Percentiles rank a stretch among this genome's conserved stretches.
Conservation (phyloP, 1,139 yeast genomes). For the Candida sanyaensis region DNA sequence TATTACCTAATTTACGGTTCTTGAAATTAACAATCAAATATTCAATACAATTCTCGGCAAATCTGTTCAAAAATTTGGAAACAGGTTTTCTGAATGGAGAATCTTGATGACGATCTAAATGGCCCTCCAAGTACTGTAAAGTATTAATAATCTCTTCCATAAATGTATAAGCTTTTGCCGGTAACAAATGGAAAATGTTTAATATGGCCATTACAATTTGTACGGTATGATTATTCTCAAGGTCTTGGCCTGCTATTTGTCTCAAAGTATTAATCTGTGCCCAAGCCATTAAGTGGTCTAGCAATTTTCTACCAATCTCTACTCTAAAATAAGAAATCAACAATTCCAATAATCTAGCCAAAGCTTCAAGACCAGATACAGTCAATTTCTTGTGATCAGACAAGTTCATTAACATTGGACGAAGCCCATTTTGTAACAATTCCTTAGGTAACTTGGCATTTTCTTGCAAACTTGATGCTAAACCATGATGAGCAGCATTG, state of each 20-base stretch:
- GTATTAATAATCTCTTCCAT: slow-evolving; percentile 84
- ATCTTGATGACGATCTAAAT: slow-evolving; percentile 77
- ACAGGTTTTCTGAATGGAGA: slow-evolving; percentile 95
- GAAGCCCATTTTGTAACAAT: slow-evolving; percentile 84
- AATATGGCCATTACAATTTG: slow-evolving; percentile 88
- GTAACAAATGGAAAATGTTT: slow-evolving; percentile 88
- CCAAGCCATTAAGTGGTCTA: slow-evolving; percentile 96
- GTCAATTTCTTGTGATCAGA: slow-evolving; percentile 92
- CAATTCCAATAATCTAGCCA: slow-evolving; percentile 82
- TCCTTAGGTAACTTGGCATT: slow-evolving; percentile 92
- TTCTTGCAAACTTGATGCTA: slow-evolving; percentile 80
- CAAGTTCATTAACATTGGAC: slow-evolving; percentile 93
- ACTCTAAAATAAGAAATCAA: slow-evolving; percentile 92
- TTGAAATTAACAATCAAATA: slow-evolving; percentile 70
- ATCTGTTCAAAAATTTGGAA: slow-evolving; percentile 83
- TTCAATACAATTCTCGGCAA: slow-evolving; percentile 72
- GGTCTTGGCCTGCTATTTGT: slow-evolving; percentile 68
- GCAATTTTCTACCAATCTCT: slow-evolving; percentile 89
- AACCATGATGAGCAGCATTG: slow-evolving; percentile 89
- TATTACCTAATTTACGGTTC: slow-evolving; percentile 67
- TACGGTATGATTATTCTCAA: slow-evolving; percentile 78
- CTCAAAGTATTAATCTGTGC: slow-evolving; percentile 82
- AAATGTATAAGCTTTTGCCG: slow-evolving; percentile 89
- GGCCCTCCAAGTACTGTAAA: slow-evolving; percentile 76
- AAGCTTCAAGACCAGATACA: slow-evolving; percentile 86